phyloP scores from a whole-genome alignment of 2,329 filamentous ascomycete genomes.

The Colletotrichum eremochloae region DNA sequence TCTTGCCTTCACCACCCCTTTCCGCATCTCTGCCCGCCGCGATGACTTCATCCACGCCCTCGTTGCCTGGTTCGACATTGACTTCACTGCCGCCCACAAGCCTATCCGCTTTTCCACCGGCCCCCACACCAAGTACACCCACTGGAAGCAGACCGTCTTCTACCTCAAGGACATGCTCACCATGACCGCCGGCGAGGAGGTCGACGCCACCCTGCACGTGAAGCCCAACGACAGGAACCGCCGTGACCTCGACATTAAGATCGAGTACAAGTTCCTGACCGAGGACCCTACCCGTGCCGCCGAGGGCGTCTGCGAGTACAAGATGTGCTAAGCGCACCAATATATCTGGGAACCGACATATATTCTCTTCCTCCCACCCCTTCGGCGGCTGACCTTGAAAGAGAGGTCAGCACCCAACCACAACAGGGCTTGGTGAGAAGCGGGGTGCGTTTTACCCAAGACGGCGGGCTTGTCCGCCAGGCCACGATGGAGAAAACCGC shows the following conservation, averaged over 20 bases:
- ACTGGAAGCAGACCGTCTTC: conserved; percentile 99
- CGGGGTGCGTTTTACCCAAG: conserved; percentile 3
- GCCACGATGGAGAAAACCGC: not conserved
- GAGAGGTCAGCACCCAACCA: not conserved
- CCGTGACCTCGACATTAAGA: conserved; percentile 91
- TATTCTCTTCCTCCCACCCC: not conserved
- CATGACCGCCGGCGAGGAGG: conserved; percentile 86
- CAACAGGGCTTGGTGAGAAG: conserved; percentile 18
- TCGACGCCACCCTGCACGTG: conserved; percentile 81
- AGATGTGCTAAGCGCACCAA: conserved; percentile 70
- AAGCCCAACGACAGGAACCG: conserved; percentile 94
- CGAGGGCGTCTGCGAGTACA: conserved; percentile 82
- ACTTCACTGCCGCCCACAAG: conserved; percentile 98
- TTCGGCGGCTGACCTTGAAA: not conserved
- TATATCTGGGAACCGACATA: not conserved
- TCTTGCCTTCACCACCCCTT: conserved; percentile 85
- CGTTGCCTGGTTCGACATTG: conserved; percentile 99
- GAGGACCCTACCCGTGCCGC: conserved; percentile 77
- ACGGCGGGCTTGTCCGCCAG: not conserved
- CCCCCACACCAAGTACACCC: conserved; percentile 98
- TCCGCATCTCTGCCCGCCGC: conserved; percentile 81
- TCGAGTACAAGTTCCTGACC: conserved; percentile 86
- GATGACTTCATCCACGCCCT: conserved; percentile 97
- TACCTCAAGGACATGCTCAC: conserved; percentile 95
- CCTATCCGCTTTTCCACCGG: conserved; percentile 96